These are phyloP conservation scores for Trichoderma koningiopsis DNA, from an alignment of 2,329 filamentous ascomycete species.

Conservation along the genomic window DNA sequence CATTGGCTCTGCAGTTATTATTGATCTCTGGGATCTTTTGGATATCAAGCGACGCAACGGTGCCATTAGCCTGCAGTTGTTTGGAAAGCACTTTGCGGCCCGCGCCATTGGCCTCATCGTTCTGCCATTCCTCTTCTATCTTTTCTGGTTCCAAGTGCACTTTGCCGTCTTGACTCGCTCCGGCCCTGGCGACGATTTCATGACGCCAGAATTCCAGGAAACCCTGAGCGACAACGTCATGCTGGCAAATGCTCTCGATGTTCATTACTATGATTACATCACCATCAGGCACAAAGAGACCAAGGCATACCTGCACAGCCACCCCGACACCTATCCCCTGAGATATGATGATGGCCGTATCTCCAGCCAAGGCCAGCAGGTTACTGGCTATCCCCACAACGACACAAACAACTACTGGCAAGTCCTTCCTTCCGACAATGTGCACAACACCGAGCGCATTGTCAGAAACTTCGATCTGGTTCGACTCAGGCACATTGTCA, in stretches of 20 bases:
- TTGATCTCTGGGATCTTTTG: slow-evolving; percentile 94
- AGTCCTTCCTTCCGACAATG: slow-evolving; percentile 71
- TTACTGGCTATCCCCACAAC: slow-evolving; percentile 96
- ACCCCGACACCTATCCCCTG: slow-evolving; percentile 83
- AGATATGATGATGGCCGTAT: slow-evolving; percentile 97
- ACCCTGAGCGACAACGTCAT: slow-evolving; percentile 94
- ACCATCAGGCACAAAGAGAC: slow-evolving; percentile 95
- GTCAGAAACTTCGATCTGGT: slow-evolving; percentile 86
- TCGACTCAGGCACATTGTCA: slow-evolving; percentile 82
- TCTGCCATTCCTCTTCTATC: slow-evolving; percentile 94
- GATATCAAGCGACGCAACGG: slow-evolving; percentile 84
- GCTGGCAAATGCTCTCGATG: slow-evolving; percentile 80
- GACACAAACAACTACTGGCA: slow-evolving; percentile 99
- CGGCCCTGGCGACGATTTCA: slow-evolving; percentile 96
- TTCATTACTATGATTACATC: slow-evolving; percentile 89
- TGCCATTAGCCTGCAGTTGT: slow-evolving; percentile 75
- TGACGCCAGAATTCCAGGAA: slow-evolving; percentile 97
- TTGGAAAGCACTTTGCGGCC: slow-evolving; percentile 86
- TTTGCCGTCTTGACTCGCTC: slow-evolving; percentile 87
- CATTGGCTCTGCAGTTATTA: slow-evolving; percentile 88
- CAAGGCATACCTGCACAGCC: slow-evolving; percentile 93
- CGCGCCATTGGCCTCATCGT: slow-evolving; percentile 84
- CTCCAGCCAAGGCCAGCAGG: slow-evolving; percentile 96
- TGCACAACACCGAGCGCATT: slow-evolving; percentile 59
- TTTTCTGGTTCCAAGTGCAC: slow-evolving; percentile 99